phyloP scores from a whole-genome alignment of 2,329 filamentous ascomycete species.

The Penicillium sp. region DNA sequence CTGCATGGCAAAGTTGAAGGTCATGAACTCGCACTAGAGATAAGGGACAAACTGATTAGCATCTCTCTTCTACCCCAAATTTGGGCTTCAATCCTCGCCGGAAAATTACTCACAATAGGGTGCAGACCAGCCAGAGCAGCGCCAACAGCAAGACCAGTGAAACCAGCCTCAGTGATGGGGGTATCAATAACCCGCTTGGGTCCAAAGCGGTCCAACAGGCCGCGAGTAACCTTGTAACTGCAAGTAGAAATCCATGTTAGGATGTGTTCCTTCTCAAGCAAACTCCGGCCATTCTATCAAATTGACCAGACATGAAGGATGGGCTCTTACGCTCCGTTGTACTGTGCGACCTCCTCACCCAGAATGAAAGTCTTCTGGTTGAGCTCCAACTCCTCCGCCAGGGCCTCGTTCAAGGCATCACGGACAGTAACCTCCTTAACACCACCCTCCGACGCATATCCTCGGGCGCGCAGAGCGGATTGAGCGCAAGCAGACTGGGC shows the following conservation, averaged over 20 bases:
- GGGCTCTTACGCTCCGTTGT: constrained; percentile 79
- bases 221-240: constrained; percentile 98
- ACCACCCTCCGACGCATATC: constrained; percentile 60
- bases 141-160: constrained; percentile 89
- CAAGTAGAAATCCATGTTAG: constrained; percentile 33
- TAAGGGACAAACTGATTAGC: constrained; percentile 7
- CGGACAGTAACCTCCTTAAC: constrained; percentile 93
- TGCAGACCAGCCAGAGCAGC: constrained; percentile 91
- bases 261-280: background rate
- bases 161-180: constrained; percentile 96
- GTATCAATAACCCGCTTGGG: constrained; percentile 97
- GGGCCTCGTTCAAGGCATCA: constrained; percentile 95
- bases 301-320: background rate
- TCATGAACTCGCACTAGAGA: constrained; percentile 96
- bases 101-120: constrained; percentile 71
- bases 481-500: constrained; percentile 52
- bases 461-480: constrained; percentile 49
- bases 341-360: constrained; percentile 98
- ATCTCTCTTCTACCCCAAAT: background rate
- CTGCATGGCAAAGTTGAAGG: constrained; percentile 99
- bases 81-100: background rate
- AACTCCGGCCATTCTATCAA: background rate
- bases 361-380: constrained; percentile 95
- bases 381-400: constrained; percentile 92
- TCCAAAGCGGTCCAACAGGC: constrained; percentile 92